Evolutionary conservation across 306 rosid genomes (phyloP).

Genomic region (Quercus wislizeni): DNA sequence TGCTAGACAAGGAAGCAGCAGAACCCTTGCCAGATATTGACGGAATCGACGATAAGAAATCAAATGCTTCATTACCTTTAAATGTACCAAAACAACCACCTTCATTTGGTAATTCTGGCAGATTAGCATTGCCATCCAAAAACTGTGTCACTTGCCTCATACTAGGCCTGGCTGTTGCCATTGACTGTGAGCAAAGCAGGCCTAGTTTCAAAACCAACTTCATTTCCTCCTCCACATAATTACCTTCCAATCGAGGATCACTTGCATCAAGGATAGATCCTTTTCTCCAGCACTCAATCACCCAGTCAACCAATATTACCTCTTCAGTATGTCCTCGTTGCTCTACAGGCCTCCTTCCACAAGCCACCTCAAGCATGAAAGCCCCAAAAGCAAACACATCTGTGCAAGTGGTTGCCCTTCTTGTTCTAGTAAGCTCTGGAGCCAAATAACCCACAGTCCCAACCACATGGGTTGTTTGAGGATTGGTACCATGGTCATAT

Average conservation of each 20-base stretch:
- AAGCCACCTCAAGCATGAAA: slow-evolving; percentile 55
- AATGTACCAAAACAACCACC: no score
- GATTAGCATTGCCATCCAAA: no score
- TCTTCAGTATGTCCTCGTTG: slow-evolving; percentile 25
- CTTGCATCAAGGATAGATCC: slow-evolving; percentile 43
- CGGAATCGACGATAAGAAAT: background rate
- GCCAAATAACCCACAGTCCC: slow-evolving; percentile 79
- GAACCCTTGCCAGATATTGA: background rate
- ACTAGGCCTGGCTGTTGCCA: no score
- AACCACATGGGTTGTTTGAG: slow-evolving; percentile 58
- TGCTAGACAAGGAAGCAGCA: background rate
- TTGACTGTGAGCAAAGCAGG: no score
- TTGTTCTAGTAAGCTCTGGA: slow-evolving; percentile 57
- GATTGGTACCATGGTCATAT: slow-evolving; percentile 55
- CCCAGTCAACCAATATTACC: slow-evolving; percentile 52
- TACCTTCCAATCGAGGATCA: slow-evolving; percentile 37
- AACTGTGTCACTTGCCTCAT: no score
- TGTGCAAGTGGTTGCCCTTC: slow-evolving; percentile 45
- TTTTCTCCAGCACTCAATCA: slow-evolving; percentile 37
- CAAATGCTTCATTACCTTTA: background rate
- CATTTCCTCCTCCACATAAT: slow-evolving; percentile 35
- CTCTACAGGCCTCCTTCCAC: slow-evolving; percentile 68
- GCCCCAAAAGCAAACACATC: slow-evolving; percentile 69
- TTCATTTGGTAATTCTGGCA: no score
- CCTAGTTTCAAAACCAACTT: slow-evolving; percentile 23